Evolutionary conservation across 345 rosid species (phyloP), one percentile per base, ranked within the genome.

Genomic region (Geranium brycei): DNA sequence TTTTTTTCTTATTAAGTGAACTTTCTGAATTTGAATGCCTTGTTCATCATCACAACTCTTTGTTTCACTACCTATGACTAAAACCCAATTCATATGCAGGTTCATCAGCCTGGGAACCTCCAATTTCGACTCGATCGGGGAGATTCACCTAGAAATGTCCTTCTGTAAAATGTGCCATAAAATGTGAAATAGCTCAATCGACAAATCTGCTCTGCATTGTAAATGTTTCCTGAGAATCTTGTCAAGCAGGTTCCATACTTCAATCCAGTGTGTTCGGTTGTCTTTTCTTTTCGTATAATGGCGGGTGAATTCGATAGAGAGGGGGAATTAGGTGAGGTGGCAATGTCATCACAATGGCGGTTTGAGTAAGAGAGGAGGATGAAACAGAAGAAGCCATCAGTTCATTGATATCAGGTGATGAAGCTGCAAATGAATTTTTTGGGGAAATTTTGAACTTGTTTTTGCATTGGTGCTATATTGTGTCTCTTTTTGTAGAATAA

Each of bases 371-470:
- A 41, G 51, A 41, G 51, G 41, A 10, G 13, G 53, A 47, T 47
- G 53, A 47, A 47, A 10, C 53, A 60, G 72, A 73, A 69, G 77
- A 71, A 68, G 77, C 65, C 67, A 72, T 68, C 68, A 47, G 53
- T 68, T 80, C 78, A 85, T 86, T 78, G 82, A 83, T 59, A 63
- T 68, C 80, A 80, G 87, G 88, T 80, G 82, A 83, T 59, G 62
- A 76, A 74, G 80, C 71, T 62, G 74, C 67, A 40, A 70, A 63
- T 63, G 73, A 70, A 70, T 62, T 31, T 65, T 76, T 76, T 64
- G 69, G 73, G 28, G 28, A 23, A 64, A 78, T 74, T 77, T 77
- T 51, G 57, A 68, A 76, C 77, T 77, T 73, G 75, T 64, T 70
- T 58, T 23, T 23, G 61, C 56, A 32, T 69, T 71, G 57, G 62